Evolutionary conservation across 2,329 filamentous ascomycete genomes (phyloP), one percentile per base, ranked within the genome.

Genomic region (Fusarium sp.): DNA sequence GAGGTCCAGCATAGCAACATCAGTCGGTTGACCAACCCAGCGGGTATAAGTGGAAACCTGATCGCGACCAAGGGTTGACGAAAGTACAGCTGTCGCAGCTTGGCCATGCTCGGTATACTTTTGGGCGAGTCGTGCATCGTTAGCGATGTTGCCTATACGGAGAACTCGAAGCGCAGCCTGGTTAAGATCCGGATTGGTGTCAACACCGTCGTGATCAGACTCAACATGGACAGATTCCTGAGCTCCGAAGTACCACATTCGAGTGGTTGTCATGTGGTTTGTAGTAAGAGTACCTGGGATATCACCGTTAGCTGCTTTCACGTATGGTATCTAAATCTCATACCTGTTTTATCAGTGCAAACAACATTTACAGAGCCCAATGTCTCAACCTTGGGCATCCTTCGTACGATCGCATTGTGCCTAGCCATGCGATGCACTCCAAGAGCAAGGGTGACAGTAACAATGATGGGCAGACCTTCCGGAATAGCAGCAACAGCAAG

Each of bases 321-420:
- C 28, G 37, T 7, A 3, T 42, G 28, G 13, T 15, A 4, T 29
- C 39, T 16, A 49, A 18, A 28, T 28, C 18, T 65, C 78, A 73
- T 81, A 89, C 89, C 93, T 42, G 96, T 99, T 83, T 99, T 99
- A 84, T 99, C 96, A 72, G 94, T 98, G 83, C 97, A 99, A 9
- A 99, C 93, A n/a, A 99, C 94, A 75, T 98, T 99, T 62, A 99
- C 96, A n/a, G 94, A 98, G 11, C 97, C 97, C 8, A 99, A 83
- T 1, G 96, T 99, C 79, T 99, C 96, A 11, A 99, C 97, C 79
- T 96, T 98, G 23, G 97, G 97, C 81, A 99, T 91, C 76, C 93
- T 91, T 71, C 96, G 92, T 63, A 99, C 95, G 78, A 99, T 99
- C 11, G 96, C 96, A 77, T 97, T 93, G 74, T 95, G 90, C 76